These are phyloP conservation scores for Monosporozyma yasuniensis DNA, from an alignment of 805 yeast genomes.

Conservation along the genomic window DNA sequence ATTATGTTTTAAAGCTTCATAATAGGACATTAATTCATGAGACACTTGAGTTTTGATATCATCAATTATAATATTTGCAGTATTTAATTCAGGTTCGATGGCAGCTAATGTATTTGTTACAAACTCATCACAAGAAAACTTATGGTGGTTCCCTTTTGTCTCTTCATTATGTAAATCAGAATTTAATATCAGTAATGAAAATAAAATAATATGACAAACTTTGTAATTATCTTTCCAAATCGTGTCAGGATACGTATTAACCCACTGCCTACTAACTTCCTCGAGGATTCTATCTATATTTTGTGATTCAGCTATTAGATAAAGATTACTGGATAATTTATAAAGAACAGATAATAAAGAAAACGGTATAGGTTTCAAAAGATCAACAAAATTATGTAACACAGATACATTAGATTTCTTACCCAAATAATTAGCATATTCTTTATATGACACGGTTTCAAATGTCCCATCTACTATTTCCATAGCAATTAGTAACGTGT, in stretches of 20 bases:
- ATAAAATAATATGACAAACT: slow-evolving; percentile 64
- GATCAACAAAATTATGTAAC: slow-evolving; percentile 31
- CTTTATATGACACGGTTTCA: slow-evolving; percentile 31
- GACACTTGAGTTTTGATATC: slow-evolving; percentile 8
- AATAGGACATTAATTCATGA: slow-evolving; percentile 17
- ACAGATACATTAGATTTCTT: slow-evolving; percentile 21
- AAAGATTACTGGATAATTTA: slow-evolving; percentile 52
- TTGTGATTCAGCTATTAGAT: slow-evolving; percentile 75
- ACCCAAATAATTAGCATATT: slow-evolving; percentile 37
- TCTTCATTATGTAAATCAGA: slow-evolving; percentile 63
- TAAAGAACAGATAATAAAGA: slow-evolving; percentile 51
- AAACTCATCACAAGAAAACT: slow-evolving; percentile 37
- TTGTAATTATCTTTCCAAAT: slow-evolving; percentile 39
- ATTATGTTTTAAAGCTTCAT: slow-evolving; percentile 14
- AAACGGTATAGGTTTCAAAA: slow-evolving; percentile 38
- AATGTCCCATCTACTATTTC: slow-evolving; percentile 29
- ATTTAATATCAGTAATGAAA: slow-evolving; percentile 62
- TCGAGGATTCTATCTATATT: slow-evolving; percentile 68
- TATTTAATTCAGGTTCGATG: slow-evolving; percentile 23
- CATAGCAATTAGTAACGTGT: slow-evolving; percentile 20
- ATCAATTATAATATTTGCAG: slow-evolving; percentile 4
- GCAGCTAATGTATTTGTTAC: slow-evolving; percentile 44
- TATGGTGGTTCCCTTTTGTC: slow-evolving; percentile 25
- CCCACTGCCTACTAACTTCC: slow-evolving; percentile 59
- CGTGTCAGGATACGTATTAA: slow-evolving; percentile 36